Conservation (phyloP, 371 early-diverging fungal genomes). For the Mycotypha africana region DNA sequence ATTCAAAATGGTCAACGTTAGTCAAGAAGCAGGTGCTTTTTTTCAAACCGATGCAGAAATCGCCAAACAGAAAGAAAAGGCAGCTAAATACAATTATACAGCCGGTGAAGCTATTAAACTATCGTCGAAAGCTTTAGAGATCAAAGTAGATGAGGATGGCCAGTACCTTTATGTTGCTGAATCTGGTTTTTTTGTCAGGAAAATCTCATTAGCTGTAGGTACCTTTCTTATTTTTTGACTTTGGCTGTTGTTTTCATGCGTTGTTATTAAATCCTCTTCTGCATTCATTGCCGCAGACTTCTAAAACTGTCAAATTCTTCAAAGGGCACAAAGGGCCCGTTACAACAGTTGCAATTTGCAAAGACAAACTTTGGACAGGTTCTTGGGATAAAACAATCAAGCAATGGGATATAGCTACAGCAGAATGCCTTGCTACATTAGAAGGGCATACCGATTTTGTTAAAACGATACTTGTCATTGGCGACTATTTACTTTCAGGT, state of each 20-base stretch:
- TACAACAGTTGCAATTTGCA: conserved; percentile 55
- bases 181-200: conserved; percentile 55
- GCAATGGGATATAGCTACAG: conserved; percentile 61
- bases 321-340: conserved; percentile 84
- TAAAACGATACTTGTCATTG: conserved; percentile 54
- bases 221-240: background rate
- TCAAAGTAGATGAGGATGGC: conserved; percentile 22
- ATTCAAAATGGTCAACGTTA: conserved; percentile 44
- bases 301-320: conserved; percentile 54
- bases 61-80: conserved; percentile 46
- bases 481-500: conserved; percentile 53
- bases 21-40: conserved; percentile 58
- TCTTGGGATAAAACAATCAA: conserved; percentile 81
- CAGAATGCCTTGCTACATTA: conserved; percentile 50
- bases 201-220: conserved; percentile 49
- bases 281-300: conserved; percentile 60
- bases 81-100: conserved; percentile 59
- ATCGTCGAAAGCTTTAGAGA: conserved; percentile 60
- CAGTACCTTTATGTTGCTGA: conserved; percentile 53
- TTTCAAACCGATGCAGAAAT: conserved; percentile 79
- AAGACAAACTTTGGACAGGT: conserved; percentile 58
- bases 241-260: background rate
- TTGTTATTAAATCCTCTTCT: too few species aligned
- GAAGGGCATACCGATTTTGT: conserved; percentile 70
- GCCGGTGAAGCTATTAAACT: conserved; percentile 58